These are phyloP conservation scores for Talaromyces adpressus DNA, from an alignment of 495 filamentous ascomycete species.

Conservation along the genomic window DNA sequence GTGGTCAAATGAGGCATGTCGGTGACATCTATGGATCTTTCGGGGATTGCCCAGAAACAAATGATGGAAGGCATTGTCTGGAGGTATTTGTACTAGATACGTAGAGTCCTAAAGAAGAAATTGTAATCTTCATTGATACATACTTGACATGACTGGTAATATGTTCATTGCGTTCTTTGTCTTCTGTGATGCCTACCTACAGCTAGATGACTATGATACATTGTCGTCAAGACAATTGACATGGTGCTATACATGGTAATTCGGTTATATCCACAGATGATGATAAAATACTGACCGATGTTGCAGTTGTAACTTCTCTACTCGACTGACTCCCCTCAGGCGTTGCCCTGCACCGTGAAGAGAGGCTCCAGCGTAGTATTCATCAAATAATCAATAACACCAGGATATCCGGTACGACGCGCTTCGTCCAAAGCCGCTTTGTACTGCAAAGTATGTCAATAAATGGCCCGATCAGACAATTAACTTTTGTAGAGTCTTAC, in stretches of 20 bases:
- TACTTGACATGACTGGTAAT: too few species aligned
- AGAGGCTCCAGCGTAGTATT: background rate
- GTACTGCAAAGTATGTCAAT: background rate
- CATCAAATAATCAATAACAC: background rate
- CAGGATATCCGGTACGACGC: background rate
- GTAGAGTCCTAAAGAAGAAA: too few species aligned
- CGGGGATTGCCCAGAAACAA: background rate
- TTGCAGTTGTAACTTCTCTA: background rate
- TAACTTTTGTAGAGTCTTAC: slow-evolving; percentile 14
- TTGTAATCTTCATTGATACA: background rate
- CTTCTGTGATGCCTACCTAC: background rate
- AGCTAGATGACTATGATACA: background rate
- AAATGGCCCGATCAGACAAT: background rate
- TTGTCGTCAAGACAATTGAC: background rate
- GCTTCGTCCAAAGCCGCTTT: background rate
- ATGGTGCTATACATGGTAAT: background rate
- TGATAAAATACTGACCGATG: background rate
- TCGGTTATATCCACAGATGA: background rate
- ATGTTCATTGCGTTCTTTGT: background rate
- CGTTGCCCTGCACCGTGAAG: background rate
- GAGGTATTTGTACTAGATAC: background rate
- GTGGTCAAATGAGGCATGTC: background rate
- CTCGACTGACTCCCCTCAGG: background rate
- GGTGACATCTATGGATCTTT: background rate
- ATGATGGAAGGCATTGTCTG: background rate